phyloP scores from a whole-genome alignment of 1,139 yeast species.

The Geotrichum fermentans region DNA sequence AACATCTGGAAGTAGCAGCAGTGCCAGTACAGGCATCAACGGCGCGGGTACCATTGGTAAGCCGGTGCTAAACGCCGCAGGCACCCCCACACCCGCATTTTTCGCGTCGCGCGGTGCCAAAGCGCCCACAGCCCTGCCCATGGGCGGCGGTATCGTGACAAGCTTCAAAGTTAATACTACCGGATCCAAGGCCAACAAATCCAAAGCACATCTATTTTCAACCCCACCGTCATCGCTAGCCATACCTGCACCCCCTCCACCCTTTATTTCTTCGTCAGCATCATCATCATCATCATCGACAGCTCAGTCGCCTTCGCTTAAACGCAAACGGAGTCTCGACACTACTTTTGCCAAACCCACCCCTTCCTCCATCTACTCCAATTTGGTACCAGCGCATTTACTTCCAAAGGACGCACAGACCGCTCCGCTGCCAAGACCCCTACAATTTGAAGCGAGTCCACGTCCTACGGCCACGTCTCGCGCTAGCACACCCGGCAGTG shows the following conservation, averaged over 20 bases:
- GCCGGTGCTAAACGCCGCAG: constrained; percentile 7
- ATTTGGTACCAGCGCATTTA: constrained; percentile 17
- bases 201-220: constrained; percentile 7
- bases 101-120: constrained; percentile 20
- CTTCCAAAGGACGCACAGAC: constrained; percentile 18
- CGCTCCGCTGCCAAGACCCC: constrained; percentile 16
- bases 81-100: constrained; percentile 14
- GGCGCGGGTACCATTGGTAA: constrained; percentile 3
- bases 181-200: constrained; percentile 4
- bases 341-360: background rate
- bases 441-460: constrained; percentile 16
- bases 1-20: background rate
- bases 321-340: constrained; percentile 8
- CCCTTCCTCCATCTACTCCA: constrained; percentile 6
- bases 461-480: constrained; percentile 5
- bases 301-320: constrained; percentile 2
- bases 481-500: constrained; percentile 3
- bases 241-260: background rate
- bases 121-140: constrained; percentile 17
- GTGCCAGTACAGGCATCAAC: constrained; percentile 3
- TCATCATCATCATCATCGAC: background rate
- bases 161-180: constrained; percentile 16
- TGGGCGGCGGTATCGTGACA: constrained; percentile 18
- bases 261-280: background rate
- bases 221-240: background rate